Evolutionary conservation across 768 basidiomycete genomes (phyloP), one percentile per base, ranked within the genome.

Genomic region (Phanerochaete sordida): DNA sequence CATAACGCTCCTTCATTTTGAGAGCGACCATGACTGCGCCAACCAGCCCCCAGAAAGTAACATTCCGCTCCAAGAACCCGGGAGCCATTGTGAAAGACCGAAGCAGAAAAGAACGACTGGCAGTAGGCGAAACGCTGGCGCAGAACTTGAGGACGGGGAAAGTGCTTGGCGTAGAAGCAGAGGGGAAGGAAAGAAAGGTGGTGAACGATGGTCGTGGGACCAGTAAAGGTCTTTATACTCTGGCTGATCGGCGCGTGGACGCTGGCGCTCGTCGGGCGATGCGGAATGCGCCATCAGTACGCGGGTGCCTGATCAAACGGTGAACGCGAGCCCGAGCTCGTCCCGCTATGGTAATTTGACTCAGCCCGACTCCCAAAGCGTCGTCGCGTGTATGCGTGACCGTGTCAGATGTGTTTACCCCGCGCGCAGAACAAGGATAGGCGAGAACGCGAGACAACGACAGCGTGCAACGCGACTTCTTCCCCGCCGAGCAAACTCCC

Each of bases 1-100:
- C 78, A 66, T 69, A 77, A 39, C 73, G 65, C 57, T 80, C 75
- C 67, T 81, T 83, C 39, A 82, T 64, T 64, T 79, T 80, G 48
- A 84, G 72, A 27, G 77, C 74, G 19, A 76, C 67, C 77, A 80
- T 81, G 8, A 77, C 75, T 23, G 64, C 73, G 43, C 75, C 75
- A 19, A 83, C 74, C 72, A 78, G 73, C 1, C 73, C 75, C 64
- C 75, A 76, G 66, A 83, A 81, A 1, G 59, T 65, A 26, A 73
- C 27, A 35, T 65, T 59, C 30, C 50, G 27, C 35, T 48, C 28
- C 31, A 57, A 1, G 33, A 60, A 55, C 2, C 56, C 54, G 26
- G 27, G 33, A 49, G 61, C 61, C 61, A 58, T 58, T 24, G 30
- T 13, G 27, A 61, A 51, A 15, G 50, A 57, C 19, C 49, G 19